Base-by-base conservation (phyloP, 1,139 yeast species). In the Geotrichum fermentans region DNA sequence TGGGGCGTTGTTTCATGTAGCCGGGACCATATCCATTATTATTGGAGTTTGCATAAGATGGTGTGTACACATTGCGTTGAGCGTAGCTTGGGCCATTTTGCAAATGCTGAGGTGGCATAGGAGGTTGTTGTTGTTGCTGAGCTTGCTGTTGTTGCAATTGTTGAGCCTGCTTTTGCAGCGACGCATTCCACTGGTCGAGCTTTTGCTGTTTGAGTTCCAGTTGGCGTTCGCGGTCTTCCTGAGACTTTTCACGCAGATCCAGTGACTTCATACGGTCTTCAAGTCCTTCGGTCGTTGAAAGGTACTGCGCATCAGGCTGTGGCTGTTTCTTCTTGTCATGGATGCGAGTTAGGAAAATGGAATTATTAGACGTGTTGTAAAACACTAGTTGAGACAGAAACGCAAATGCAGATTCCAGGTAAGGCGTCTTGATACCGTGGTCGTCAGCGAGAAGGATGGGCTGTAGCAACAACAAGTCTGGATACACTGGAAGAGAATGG, bases 371-470 rank as follows among this genome's bases (percentile, higher is more conserved):
- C 14, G 24, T 43, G 38, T 51, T 51, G 40, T 35, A 49, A 17
- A 29, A 33, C 7, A 35, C 45, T 29, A 51, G 41, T 22, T 49
- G 54, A 14, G 54, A 51, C 26, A 51, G 22, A 24, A 45, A 51
- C 10, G 96, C 88, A 64, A 87, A 89, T 52, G 87, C 70, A 60
- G 87, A 86, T 67, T 89, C 97, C 65, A 89, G 73, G 63, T 89
- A 89, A 2, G 97, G 96, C 0, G 96, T 86, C 63, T 86, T 82
- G 49, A 88, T 81, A 41, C 85, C 82, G 61, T 78, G 78, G 64
- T 88, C 96, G 67, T 88, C 96, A 16, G 94, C 95, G 52, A 88
- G 71, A 50, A 89, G 71, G 52, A 89, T 89, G 3, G 96, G 96
- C 63, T 88, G 95, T 53, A 89, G 73, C 51, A 89, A 69, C 44